Evolutionary conservation across 352 stramenopile genomes (phyloP), one percentile per base, ranked within the genome.

Genomic region (Globisporangium paddicum): DNA sequence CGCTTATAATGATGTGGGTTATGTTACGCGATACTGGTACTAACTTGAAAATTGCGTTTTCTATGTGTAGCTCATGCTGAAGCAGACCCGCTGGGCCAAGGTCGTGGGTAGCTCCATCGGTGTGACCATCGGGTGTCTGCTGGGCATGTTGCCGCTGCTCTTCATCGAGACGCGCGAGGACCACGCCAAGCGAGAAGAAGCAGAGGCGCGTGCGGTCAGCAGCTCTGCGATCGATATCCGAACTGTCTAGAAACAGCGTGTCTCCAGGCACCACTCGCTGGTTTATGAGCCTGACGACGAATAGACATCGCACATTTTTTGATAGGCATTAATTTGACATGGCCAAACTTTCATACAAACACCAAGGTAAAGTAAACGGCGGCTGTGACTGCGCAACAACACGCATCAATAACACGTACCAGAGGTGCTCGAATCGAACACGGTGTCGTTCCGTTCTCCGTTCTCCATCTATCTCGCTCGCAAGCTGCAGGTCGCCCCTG

Each of bases 111-210:
- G 77, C 55, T 80, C 69, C n/a, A 60, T 90, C 2, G 80, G 85
- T 19, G 73, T 93, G 16, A 87, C 78, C 34, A 82, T 91, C 44
- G 82, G 82, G 32, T 94, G 85, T 64, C 49, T 94, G 13, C 53
- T 94, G 16, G 82, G 82, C 37, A 92, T 94, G 85, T 50, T 64
- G 18, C 82, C 85, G 35, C 55, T 94, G 55, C 71, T 93, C 1
- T 94, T 92, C 55, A 67, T 94, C 42, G 69, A 90, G 56, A 93
- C 83, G 16, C 77, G 80, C 41, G 62, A 70, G 21, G 67, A 73
- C 46, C 51, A 64, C 28, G 55, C 51, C n/a, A 66, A 66, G 37
- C n/a, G 47, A 18, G 47, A 35, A 54, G 47, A 51, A 47, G 28
- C 28, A 32, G 45, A 61, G 38, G 23, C 35, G 25, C 13, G 37